phyloP scores from a whole-genome alignment of 2,329 filamentous ascomycete genomes.

The Colletotrichum liaoningense region DNA sequence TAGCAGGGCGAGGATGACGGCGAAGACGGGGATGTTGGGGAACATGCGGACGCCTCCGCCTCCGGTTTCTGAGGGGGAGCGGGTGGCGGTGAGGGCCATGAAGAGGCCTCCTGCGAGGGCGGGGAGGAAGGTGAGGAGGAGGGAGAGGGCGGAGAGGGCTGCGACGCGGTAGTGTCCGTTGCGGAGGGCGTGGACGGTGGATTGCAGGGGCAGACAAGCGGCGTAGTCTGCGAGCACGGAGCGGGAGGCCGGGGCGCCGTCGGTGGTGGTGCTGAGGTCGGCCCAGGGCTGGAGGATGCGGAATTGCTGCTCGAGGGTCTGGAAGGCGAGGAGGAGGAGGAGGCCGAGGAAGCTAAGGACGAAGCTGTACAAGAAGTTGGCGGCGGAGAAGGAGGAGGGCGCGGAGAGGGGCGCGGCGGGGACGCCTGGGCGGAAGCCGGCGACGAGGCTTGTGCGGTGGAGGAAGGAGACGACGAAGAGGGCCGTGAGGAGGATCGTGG shows the following conservation, averaged over 20 bases:
- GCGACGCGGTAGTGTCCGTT: conserved; percentile 76
- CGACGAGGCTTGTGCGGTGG: conserved; percentile 70
- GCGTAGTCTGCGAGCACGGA: conserved; percentile 79
- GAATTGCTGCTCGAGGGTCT: conserved; percentile 73
- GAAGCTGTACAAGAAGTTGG: conserved; percentile 89
- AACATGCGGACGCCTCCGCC: conserved; percentile 70
- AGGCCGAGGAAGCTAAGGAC: conserved; percentile 76
- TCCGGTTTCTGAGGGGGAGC: conserved; percentile 19
- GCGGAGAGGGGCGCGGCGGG: conserved; percentile 64
- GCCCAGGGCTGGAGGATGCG: conserved; percentile 78
- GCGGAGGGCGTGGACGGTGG: conserved; percentile 65
- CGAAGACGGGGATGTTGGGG: conserved; percentile 79
- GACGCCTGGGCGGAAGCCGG: conserved; percentile 79
- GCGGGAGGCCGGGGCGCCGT: conserved; percentile 70
- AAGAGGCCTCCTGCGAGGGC: conserved; percentile 78
- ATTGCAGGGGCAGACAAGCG: conserved; percentile 71
- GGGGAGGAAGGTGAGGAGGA: conserved; percentile 72
- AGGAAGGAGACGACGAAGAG: conserved; percentile 85
- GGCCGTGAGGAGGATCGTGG: conserved; percentile 72
- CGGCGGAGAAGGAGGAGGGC: conserved; percentile 78
- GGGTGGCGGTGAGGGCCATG: conserved; percentile 72
- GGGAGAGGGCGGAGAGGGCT: conserved; percentile 67
- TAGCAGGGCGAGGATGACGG: conserved; percentile 78
- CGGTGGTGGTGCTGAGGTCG: conserved; percentile 63
- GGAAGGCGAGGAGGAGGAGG: conserved; percentile 74